A percentile compares a stretch with the other conserved stretches of the same genome.
These are phyloP conservation scores for Eucalyptus camaldulensis DNA, from an alignment of 345 rosid genomes.

Conservation along the genomic window DNA sequence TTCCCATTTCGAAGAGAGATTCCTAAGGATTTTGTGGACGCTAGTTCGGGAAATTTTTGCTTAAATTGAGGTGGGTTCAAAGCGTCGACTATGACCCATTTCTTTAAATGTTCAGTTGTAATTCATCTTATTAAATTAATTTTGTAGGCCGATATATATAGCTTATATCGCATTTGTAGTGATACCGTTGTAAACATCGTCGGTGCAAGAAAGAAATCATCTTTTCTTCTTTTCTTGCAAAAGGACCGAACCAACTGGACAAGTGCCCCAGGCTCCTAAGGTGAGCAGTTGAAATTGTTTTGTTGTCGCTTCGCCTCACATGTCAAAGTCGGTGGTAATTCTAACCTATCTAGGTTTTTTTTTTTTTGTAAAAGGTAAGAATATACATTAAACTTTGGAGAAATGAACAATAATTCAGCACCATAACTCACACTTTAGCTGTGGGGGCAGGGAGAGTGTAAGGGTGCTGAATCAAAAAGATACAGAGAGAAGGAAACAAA, in stretches of 20 bases:
- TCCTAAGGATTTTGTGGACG: too few relatives aligned
- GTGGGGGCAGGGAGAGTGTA: too few relatives aligned
- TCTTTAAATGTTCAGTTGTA: not conserved
- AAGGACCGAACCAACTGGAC: fast-evolving
- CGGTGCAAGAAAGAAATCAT: not conserved
- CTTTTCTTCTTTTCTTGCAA: not conserved
- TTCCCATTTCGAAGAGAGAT: not conserved
- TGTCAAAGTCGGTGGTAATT: not conserved
- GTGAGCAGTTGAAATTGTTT: not conserved
- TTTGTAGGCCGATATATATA: too few relatives aligned
- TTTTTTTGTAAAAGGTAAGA: too few relatives aligned
- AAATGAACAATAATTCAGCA: too few relatives aligned
- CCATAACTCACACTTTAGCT: too few relatives aligned
- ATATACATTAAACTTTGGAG: too few relatives aligned
- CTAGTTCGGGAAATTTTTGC: not conserved
- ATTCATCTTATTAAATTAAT: too few relatives aligned
- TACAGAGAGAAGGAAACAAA: too few relatives aligned
- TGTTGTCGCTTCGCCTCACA: not conserved
- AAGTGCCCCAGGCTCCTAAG: not conserved
- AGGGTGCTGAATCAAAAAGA: too few relatives aligned
- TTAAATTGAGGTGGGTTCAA: not conserved
- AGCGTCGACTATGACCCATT: too few relatives aligned
- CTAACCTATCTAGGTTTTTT: fast-evolving
- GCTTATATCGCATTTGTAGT: not conserved
- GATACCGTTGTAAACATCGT: not conserved